Conservation (phyloP, 2,329 filamentous ascomycete genomes). For the Metarhizium album region DNA sequence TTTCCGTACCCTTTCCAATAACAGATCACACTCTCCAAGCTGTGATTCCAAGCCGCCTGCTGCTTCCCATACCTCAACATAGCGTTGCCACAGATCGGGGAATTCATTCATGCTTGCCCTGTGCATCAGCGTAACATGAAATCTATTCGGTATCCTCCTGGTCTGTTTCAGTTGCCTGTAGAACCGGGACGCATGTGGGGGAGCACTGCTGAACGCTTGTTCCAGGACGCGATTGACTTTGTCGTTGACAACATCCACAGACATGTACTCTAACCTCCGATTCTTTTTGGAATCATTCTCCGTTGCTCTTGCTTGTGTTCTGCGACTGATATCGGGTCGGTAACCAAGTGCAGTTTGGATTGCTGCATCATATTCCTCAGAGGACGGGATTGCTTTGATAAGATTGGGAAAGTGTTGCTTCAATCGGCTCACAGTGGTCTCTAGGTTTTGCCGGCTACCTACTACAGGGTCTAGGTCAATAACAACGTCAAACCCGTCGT, state of each 20-base stretch:
- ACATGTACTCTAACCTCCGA: constrained; percentile 46
- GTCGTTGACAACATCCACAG: constrained; percentile 33
- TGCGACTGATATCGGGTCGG: constrained; percentile 63
- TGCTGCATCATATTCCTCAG: constrained; percentile 67
- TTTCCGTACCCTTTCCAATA: constrained; percentile 44
- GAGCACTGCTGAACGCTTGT: constrained; percentile 50
- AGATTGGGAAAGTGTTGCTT: constrained; percentile 70
- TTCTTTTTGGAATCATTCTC: constrained; percentile 31
- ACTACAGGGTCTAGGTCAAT: constrained; percentile 73
- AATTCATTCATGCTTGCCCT: constrained; percentile 50
- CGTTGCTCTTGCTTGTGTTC: constrained; percentile 45
- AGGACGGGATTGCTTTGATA: constrained; percentile 57
- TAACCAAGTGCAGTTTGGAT: constrained; percentile 69
- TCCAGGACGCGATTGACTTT: constrained; percentile 49
- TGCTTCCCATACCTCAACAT: constrained; percentile 47
- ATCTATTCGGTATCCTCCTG: constrained; percentile 68
- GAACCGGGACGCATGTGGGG: constrained; percentile 39
- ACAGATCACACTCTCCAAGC: constrained; percentile 54
- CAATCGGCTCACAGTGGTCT: constrained; percentile 62
- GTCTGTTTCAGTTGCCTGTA: constrained; percentile 65
- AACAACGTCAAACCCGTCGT: constrained; percentile 70
- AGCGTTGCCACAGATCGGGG: constrained; percentile 65
- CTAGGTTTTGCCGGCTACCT: constrained; percentile 77
- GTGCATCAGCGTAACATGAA: constrained; percentile 93
- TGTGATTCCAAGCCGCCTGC: constrained; percentile 16